A percentile compares a stretch with the other conserved stretches of the same genome.
Evolutionary conservation across 495 filamentous ascomycete species (phyloP).

Genomic region (Podospora conica): DNA sequence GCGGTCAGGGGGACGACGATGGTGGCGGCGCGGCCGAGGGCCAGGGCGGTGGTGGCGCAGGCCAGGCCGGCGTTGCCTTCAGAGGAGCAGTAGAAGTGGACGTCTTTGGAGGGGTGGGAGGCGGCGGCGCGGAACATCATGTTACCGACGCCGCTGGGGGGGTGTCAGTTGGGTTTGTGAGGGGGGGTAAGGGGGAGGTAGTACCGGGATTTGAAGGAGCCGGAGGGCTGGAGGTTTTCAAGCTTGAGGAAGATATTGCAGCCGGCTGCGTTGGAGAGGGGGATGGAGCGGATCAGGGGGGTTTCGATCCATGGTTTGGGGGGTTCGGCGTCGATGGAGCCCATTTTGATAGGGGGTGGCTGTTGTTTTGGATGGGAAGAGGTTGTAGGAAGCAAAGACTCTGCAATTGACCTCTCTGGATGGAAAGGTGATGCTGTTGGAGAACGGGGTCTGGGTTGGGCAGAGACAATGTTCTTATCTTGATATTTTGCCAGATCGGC

Average conservation of each 20-base stretch:
- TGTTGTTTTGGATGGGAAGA: neutral
- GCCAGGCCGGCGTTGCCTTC: constrained; percentile 93
- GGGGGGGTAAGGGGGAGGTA: neutral
- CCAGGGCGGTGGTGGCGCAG: constrained; percentile 68
- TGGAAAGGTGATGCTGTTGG: neutral
- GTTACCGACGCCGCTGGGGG: constrained; percentile 61
- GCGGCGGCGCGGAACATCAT: constrained; percentile 53
- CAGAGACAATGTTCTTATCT: neutral
- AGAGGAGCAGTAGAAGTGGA: constrained; percentile 82
- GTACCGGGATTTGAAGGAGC: constrained; percentile 86
- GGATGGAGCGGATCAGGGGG: constrained; percentile 60
- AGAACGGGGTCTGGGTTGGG: neutral
- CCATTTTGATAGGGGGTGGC: constrained; percentile 26
- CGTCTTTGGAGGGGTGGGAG: constrained; percentile 23
- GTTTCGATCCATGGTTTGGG: constrained; percentile 64
- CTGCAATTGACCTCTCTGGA: neutral
- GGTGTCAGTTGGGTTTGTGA: neutral
- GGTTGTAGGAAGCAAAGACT: neutral
- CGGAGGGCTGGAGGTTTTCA: constrained; percentile 86
- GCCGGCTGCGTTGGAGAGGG: constrained; percentile 64
- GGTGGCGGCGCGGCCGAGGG: constrained; percentile 66
- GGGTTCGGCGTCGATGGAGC: constrained; percentile 30
- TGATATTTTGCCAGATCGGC: neutral
- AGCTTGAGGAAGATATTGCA: constrained; percentile 88
- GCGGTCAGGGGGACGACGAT: constrained; percentile 74